phyloP scores from a whole-genome alignment of 2,329 filamentous ascomycete genomes.

The Cercospora brassicicola region DNA sequence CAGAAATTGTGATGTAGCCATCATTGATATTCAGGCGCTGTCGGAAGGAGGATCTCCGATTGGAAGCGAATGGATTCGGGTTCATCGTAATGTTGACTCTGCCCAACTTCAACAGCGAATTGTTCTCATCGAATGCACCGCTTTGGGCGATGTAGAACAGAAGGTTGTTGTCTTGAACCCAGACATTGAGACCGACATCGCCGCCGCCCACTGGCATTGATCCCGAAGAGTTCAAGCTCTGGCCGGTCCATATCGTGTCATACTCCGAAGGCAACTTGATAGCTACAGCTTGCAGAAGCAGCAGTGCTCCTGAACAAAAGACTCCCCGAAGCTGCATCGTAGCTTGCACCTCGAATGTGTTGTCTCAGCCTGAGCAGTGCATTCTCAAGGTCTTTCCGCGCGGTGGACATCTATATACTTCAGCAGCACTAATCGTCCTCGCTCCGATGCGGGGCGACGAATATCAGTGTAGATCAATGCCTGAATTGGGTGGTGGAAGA shows the following conservation, averaged over 20 bases:
- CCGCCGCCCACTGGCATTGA: background rate
- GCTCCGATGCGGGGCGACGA: background rate
- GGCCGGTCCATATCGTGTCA: background rate
- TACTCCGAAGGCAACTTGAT: background rate
- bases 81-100: background rate
- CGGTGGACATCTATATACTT: background rate
- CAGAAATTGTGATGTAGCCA: background rate
- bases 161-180: background rate
- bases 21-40: background rate
- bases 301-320: background rate
- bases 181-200: background rate
- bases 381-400: background rate
- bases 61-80: background rate
- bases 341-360: background rate
- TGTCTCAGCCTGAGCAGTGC: background rate
- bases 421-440: background rate
- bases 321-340: background rate
- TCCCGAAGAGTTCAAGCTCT: background rate
- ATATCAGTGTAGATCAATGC: background rate
- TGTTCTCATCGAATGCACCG: background rate
- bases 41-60: background rate
- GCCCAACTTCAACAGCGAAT: background rate
- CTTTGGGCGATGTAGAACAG: background rate
- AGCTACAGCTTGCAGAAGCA: background rate
- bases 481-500: background rate